phyloP scores from a whole-genome alignment of 208 protist species.

The Leishmania amazonensis region DNA sequence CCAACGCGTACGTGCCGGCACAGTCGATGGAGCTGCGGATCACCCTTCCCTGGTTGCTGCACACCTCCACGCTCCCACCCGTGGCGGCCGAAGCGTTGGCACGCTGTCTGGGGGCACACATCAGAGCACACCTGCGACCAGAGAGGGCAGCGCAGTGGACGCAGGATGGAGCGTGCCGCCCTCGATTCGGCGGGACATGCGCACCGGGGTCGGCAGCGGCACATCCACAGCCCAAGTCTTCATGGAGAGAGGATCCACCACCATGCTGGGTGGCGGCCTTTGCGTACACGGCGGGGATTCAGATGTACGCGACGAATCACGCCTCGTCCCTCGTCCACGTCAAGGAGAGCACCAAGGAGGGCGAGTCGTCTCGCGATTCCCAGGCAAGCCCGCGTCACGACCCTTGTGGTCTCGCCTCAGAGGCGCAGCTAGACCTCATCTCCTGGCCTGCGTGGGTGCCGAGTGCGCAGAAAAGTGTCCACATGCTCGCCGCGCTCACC shows the following conservation, averaged over 20 bases:
- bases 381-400: background rate
- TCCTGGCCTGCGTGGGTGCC: slow-evolving; percentile 47
- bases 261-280: slow-evolving; percentile 42
- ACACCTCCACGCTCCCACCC: slow-evolving; percentile 7
- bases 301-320: slow-evolving; percentile 1
- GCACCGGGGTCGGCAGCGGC: background rate
- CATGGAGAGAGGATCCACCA: background rate
- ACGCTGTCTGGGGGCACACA: slow-evolving; percentile 11
- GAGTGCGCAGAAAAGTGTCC: slow-evolving; percentile 4
- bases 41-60: slow-evolving; percentile 26
- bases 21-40: slow-evolving; percentile 1
- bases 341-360: background rate
- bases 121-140: background rate
- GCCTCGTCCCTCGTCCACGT: slow-evolving; percentile 13
- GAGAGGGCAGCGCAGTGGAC: background rate
- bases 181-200: background rate
- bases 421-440: background rate
- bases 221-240: background rate
- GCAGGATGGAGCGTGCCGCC: background rate
- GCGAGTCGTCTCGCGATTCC: background rate
- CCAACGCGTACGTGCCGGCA: background rate
- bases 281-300: slow-evolving; percentile 27
- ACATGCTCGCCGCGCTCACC: slow-evolving; percentile 31
- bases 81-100: background rate
- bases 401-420: background rate